These are phyloP conservation scores for Amesomyces nigricolor DNA, from an alignment of 2,329 filamentous ascomycete species.

Conservation along the genomic window DNA sequence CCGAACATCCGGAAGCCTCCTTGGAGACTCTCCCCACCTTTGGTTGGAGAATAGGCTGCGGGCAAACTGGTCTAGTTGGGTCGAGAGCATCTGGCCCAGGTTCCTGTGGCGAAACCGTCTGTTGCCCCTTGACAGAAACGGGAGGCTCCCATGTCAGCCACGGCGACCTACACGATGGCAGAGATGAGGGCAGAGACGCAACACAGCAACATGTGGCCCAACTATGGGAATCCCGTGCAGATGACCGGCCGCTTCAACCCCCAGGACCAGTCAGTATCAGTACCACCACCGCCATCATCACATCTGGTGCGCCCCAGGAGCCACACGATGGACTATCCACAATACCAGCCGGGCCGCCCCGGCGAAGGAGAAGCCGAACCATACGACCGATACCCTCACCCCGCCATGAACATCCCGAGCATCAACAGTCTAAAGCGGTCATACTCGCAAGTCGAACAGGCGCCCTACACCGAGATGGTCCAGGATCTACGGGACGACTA, in stretches of 20 bases:
- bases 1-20: background rate
- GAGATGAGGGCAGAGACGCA: slow-evolving; percentile 55
- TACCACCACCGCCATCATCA: slow-evolving; percentile 41
- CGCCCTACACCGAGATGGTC: slow-evolving; percentile 53
- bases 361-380: slow-evolving; percentile 49
- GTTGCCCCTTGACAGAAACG: slow-evolving; percentile 25
- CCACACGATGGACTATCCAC: slow-evolving; percentile 41
- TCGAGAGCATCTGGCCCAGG: background rate
- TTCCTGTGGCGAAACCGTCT: slow-evolving; percentile 19
- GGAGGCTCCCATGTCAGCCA: slow-evolving; percentile 57
- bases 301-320: slow-evolving; percentile 47
- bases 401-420: slow-evolving; percentile 40
- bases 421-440: slow-evolving; percentile 52
- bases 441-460: slow-evolving; percentile 51
- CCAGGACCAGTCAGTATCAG: slow-evolving; percentile 46
- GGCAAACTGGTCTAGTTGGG: slow-evolving; percentile 1
- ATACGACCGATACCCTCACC: slow-evolving; percentile 49
- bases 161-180: slow-evolving; percentile 58
- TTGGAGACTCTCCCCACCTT: background rate
- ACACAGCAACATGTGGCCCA: slow-evolving; percentile 54
- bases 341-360: slow-evolving; percentile 50
- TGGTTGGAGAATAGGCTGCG: background rate
- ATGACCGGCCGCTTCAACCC: slow-evolving; percentile 46
- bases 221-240: slow-evolving; percentile 51
- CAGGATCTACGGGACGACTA: slow-evolving; percentile 56